These are phyloP conservation scores for Cryptosporidium xiaoi DNA, from an alignment of 169 alveolate species.

Conservation along the genomic window DNA sequence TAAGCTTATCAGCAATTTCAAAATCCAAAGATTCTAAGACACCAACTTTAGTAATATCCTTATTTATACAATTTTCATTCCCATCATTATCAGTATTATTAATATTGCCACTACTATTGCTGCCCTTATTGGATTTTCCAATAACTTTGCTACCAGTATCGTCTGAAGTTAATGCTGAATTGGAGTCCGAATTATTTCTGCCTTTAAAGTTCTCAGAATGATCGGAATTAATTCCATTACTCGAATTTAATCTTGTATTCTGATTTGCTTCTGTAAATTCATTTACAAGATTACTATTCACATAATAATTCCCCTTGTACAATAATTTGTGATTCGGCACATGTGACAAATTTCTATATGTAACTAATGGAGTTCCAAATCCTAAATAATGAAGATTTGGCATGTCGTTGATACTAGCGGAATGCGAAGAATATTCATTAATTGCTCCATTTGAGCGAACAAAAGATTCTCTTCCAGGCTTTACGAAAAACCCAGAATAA, in stretches of 20 bases:
- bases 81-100: too few relatives aligned
- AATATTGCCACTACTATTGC: too few relatives aligned
- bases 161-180: neutral
- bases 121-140: neutral
- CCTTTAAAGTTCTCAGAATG: neutral
- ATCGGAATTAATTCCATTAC: conserved; percentile 5
- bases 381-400: conserved; percentile 12
- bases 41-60: too few relatives aligned
- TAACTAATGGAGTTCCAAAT: conserved; percentile 48
- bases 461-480: conserved; percentile 2
- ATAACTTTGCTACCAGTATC: neutral
- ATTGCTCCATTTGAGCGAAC: neutral
- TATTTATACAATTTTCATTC: too few relatives aligned
- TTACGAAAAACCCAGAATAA: neutral
- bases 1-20: neutral
- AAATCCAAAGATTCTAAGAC: too few relatives aligned
- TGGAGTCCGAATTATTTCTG: conserved; percentile 2
- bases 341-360: conserved; percentile 58
- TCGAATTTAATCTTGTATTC: conserved; percentile 52
- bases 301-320: neutral
- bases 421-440: neutral
- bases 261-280: conserved; percentile 10
- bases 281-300: conserved; percentile 1
- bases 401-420: neutral
- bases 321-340: conserved; percentile 35